Conservation (phyloP, 2,329 filamentous ascomycete species). For the Fusarium sp. region DNA sequence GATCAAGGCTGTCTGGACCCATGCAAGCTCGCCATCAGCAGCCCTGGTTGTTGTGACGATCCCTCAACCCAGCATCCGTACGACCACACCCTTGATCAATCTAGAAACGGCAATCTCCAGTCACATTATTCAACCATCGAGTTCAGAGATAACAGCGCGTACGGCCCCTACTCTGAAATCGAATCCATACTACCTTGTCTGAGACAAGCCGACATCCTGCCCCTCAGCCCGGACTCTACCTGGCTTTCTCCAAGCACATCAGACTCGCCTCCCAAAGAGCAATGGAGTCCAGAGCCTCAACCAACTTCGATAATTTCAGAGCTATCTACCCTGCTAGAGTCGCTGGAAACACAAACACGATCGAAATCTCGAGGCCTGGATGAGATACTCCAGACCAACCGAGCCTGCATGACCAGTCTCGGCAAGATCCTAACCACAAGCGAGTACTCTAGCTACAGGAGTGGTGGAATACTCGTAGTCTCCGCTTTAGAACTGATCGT, state of each 20-base stretch:
- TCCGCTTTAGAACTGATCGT: slow-evolving; percentile 8
- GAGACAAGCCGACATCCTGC: not conserved
- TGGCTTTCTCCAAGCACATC: not conserved
- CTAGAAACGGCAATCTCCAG: not conserved
- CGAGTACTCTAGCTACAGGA: not conserved
- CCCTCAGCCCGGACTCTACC: not conserved
- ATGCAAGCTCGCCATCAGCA: not conserved
- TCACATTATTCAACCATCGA: not conserved
- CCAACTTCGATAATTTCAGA: not conserved
- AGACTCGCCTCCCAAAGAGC: not conserved
- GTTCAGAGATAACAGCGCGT: not conserved
- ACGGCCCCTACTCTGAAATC: not conserved
- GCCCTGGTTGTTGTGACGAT: not conserved
- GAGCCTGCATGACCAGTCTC: not conserved
- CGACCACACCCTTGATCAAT: not conserved
- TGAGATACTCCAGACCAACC: slow-evolving; percentile 1
- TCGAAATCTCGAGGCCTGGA: not conserved
- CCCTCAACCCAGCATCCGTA: not conserved
- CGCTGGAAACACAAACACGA: not conserved
- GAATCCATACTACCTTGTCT: not conserved
- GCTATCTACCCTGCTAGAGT: not conserved
- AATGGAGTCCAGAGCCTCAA: not conserved
- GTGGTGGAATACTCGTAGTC: not conserved
- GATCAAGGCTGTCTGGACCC: not conserved
- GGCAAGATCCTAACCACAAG: not conserved